Evolutionary conservation across 1,139 yeast genomes (phyloP).

Genomic region (Sugiyamaella sp.): DNA sequence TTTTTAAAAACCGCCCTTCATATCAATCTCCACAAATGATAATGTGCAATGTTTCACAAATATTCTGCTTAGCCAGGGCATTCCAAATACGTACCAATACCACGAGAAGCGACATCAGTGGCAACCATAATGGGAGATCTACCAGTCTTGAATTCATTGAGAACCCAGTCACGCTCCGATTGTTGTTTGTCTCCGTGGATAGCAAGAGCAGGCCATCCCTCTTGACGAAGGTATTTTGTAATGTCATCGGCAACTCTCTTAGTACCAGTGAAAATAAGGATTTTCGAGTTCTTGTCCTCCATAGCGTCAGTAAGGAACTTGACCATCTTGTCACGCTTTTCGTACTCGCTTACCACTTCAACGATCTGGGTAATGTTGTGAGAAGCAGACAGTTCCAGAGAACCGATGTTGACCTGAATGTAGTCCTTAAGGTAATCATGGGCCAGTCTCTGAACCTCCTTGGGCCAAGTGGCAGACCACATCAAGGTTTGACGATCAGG

Average conservation of each 20-base stretch:
- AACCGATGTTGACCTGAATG: constrained; percentile 95
- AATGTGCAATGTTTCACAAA: constrained; percentile 10
- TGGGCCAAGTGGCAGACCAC: constrained; percentile 99
- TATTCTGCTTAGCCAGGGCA: constrained; percentile 16
- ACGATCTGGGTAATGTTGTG: constrained; percentile 94
- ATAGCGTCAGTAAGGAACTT: constrained; percentile 86
- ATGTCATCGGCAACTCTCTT: constrained; percentile 98
- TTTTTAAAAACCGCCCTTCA: background rate
- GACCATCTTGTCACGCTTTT: constrained; percentile 87
- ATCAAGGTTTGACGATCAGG: constrained; percentile 97
- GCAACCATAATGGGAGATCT: constrained; percentile 98
- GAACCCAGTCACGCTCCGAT: constrained; percentile 98
- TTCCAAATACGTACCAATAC: constrained; percentile 85
- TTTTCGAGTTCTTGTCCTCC: constrained; percentile 74
- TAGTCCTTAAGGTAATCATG: constrained; percentile 89
- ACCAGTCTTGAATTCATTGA: constrained; percentile 88
- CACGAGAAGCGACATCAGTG: constrained; percentile 99
- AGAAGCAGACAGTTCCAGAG: constrained; percentile 93
- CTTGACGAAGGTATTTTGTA: constrained; percentile 87
- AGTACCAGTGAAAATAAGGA: constrained; percentile 88
- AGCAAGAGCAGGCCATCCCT: constrained; percentile 99
- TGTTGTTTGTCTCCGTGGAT: constrained; percentile 99
- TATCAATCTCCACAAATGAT: background rate
- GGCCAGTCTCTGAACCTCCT: constrained; percentile 91
- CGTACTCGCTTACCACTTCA: constrained; percentile 88